Conservation (phyloP, 805 yeast genomes). For the Myxozyma udenii region DNA sequence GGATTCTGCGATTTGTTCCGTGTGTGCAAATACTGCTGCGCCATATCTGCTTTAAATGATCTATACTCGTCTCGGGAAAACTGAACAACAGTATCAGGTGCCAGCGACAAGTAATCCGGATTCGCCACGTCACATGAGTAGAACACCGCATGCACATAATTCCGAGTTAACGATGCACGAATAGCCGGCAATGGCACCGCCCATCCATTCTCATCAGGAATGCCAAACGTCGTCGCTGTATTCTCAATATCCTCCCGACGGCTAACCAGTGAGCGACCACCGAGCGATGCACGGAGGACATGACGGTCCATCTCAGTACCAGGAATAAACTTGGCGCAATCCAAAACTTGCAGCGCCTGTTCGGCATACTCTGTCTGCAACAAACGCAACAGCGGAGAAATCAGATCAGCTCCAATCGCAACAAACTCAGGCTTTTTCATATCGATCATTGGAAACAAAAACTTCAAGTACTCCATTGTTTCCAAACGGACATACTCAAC, state of each 20-base stretch:
- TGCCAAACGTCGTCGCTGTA: conserved; percentile 87
- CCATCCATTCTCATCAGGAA: conserved; percentile 97
- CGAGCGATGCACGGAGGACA: conserved; percentile 85
- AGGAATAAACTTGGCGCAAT: conserved; percentile 77
- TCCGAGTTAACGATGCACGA: conserved; percentile 81
- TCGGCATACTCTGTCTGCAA: conserved; percentile 81
- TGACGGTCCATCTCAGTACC: conserved; percentile 90
- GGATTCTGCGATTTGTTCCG: background rate
- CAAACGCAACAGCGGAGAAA: conserved; percentile 81
- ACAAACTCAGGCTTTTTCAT: conserved; percentile 71
- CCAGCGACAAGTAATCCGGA: conserved; percentile 25
- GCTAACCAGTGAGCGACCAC: conserved; percentile 58
- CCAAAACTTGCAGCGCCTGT: conserved; percentile 84
- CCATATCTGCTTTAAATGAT: background rate
- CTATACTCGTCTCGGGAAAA: conserved; percentile 40
- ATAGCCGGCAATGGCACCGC: conserved; percentile 93
- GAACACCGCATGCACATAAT: conserved; percentile 93
- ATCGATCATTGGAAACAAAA: conserved; percentile 73
- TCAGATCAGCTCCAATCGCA: conserved; percentile 92
- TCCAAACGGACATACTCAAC: conserved; percentile 76
- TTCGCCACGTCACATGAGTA: conserved; percentile 64
- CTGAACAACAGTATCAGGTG: conserved; percentile 32
- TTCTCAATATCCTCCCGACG: conserved; percentile 72
- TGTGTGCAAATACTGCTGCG: background rate
- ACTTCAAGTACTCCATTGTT: conserved; percentile 70